Evolutionary conservation across 1,284 basidiomycete genomes (phyloP).

Genomic region (Ustilago vetiveriae): DNA sequence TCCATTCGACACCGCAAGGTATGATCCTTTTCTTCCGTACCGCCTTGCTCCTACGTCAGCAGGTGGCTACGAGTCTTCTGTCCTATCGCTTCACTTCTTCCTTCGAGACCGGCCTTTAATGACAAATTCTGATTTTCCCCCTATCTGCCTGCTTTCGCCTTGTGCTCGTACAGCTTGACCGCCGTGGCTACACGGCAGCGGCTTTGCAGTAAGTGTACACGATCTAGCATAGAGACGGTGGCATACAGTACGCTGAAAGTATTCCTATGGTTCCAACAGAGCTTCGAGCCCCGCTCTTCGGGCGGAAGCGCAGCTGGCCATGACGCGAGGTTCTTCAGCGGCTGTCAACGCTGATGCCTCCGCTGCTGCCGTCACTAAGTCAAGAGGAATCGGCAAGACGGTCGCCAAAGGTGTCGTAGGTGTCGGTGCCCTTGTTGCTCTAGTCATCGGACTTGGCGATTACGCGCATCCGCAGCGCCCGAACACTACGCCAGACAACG

Average conservation of each 20-base stretch:
- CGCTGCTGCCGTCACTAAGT: not conserved
- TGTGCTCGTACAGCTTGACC: constrained; percentile 18
- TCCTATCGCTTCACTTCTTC: not conserved
- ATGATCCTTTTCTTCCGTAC: constrained; percentile 14
- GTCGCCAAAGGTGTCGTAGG: constrained; percentile 6
- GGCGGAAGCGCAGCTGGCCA: constrained; percentile 7
- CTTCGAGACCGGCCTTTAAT: constrained; percentile 7
- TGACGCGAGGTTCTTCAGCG: not conserved
- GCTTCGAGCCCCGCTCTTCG: constrained; percentile 13
- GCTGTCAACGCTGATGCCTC: not conserved
- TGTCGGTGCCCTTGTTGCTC: constrained; percentile 3
- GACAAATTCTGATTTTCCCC: constrained; percentile 6
- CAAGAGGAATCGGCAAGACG: not conserved
- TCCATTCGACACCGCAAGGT: constrained; percentile 31
- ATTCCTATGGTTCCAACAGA: not conserved
- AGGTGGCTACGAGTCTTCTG: not conserved
- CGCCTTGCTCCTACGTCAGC: too few species aligned
- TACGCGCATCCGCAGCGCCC: constrained; percentile 22
- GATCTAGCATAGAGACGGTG: too few species aligned
- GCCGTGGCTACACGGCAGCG: constrained; percentile 5
- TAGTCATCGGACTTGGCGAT: constrained; percentile 5
- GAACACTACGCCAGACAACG: constrained; percentile 25
- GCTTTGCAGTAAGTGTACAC: constrained; percentile 17
- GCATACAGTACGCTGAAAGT: not conserved
- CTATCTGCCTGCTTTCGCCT: not conserved